A percentile compares a stretch with the other conserved stretches of the same genome.
phyloP scores from a whole-genome alignment of 2,329 filamentous ascomycete species.

The Xylariaceae sp. region DNA sequence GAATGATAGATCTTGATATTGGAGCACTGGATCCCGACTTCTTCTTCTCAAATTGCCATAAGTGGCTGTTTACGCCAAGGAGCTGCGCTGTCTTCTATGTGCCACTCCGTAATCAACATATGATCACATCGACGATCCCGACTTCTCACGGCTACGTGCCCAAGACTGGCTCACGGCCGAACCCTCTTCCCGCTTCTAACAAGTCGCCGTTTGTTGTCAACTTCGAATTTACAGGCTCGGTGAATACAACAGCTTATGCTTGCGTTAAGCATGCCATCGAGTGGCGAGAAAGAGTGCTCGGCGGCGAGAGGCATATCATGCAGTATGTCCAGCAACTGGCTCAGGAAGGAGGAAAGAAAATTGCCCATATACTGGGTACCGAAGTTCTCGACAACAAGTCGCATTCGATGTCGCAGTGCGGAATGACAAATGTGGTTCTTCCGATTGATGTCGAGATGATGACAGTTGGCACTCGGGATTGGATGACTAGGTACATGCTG shows the following conservation, averaged over 20 bases:
- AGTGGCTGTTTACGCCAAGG: slow-evolving; percentile 83
- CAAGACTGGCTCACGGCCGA: slow-evolving; percentile 28
- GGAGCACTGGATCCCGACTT: slow-evolving; percentile 72
- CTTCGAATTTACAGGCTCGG: slow-evolving; percentile 76
- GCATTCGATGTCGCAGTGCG: slow-evolving; percentile 62
- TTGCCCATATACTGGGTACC: slow-evolving; percentile 65
- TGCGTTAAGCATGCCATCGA: slow-evolving; percentile 69
- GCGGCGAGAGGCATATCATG: slow-evolving; percentile 70
- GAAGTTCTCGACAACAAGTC: slow-evolving; percentile 66
- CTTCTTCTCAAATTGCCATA: slow-evolving; percentile 83
- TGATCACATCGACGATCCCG: slow-evolving; percentile 72
- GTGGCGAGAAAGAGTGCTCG: slow-evolving; percentile 67
- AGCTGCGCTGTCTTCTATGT: slow-evolving; percentile 81
- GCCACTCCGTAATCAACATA: slow-evolving; percentile 68
- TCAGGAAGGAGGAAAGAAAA: slow-evolving; percentile 57
- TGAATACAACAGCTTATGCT: slow-evolving; percentile 69
- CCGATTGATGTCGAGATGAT: slow-evolving; percentile 50
- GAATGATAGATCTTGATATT: slow-evolving; percentile 73
- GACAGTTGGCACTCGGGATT: slow-evolving; percentile 44
- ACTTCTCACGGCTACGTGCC: slow-evolving; percentile 78
- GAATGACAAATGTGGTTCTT: slow-evolving; percentile 70
- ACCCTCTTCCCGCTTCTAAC: slow-evolving; percentile 41
- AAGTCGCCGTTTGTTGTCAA: slow-evolving; percentile 64
- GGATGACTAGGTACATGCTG: slow-evolving; percentile 55
- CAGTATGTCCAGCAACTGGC: slow-evolving; percentile 63